These are phyloP conservation scores for Lasiosphaeris hirsuta DNA, from an alignment of 495 filamentous ascomycete species.

Conservation along the genomic window DNA sequence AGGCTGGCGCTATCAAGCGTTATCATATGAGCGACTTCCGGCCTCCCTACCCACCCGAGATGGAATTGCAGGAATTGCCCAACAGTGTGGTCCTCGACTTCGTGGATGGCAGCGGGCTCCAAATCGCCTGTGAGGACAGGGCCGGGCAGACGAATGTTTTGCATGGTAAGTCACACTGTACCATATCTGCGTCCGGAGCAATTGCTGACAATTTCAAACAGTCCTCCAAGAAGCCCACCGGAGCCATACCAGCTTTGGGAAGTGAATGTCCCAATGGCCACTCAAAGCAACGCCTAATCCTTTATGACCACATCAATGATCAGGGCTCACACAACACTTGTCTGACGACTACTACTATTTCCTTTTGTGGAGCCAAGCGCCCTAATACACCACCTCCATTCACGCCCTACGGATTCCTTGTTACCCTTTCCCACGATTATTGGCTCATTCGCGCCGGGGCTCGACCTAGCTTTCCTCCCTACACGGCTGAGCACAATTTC, in stretches of 20 bases:
- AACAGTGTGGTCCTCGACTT: constrained; percentile 85
- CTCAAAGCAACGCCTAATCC: too few relatives aligned
- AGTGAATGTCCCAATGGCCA: constrained; percentile 18
- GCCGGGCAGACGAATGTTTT: constrained; percentile 67
- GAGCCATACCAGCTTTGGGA: constrained; percentile 36
- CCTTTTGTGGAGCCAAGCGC: constrained; percentile 4
- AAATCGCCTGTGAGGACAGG: constrained; percentile 79
- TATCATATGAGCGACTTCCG: constrained; percentile 82
- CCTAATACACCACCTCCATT: neutral
- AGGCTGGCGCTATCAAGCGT: constrained; percentile 55
- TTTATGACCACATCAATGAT: too few relatives aligned
- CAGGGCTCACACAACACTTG: neutral
- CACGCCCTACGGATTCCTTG: neutral
- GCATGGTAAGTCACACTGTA: constrained; percentile 52
- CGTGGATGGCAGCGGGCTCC: constrained; percentile 74
- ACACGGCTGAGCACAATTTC: too few relatives aligned
- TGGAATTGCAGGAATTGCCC: constrained; percentile 83
- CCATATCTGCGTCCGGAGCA: neutral
- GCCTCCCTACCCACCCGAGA: constrained; percentile 73
- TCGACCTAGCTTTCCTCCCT: too few relatives aligned
- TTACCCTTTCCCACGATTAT: neutral
- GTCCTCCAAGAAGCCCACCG: constrained; percentile 49
- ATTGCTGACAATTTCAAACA: constrained; percentile 22
- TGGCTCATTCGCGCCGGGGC: neutral
- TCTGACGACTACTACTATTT: constrained; percentile 5